phyloP scores from a whole-genome alignment of 768 basidiomycete species.

The Cyclocybe cylindracea region DNA sequence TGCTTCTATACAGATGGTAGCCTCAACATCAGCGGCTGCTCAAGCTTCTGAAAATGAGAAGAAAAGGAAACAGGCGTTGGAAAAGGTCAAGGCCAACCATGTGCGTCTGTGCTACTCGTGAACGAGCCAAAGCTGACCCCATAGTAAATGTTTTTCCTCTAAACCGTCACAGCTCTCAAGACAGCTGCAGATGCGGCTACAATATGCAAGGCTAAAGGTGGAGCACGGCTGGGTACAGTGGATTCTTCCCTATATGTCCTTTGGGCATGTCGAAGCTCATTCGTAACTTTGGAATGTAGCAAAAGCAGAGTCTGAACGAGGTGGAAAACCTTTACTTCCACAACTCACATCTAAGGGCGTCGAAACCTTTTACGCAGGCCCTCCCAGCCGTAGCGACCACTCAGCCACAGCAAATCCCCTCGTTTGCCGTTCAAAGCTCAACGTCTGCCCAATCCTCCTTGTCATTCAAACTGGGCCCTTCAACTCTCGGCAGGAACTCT shows the following conservation, averaged over 20 bases:
- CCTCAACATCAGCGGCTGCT: constrained; percentile 25
- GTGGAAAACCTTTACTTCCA: constrained; percentile 84
- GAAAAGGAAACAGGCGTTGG: constrained; percentile 51
- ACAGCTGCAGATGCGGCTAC: constrained; percentile 72
- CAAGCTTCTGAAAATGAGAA: constrained; percentile 40
- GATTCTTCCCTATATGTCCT: not conserved
- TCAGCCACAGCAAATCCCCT: constrained; percentile 19
- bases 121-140: too few species aligned
- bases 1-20: constrained; percentile 29
- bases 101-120: constrained; percentile 32
- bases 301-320: constrained; percentile 78
- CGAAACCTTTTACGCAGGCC: constrained; percentile 24
- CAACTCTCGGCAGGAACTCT: constrained; percentile 7
- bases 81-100: constrained; percentile 58
- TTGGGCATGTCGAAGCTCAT: constrained; percentile 2
- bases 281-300: constrained; percentile 36
- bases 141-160: not conserved
- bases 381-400: constrained; percentile 23
- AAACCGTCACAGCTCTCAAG: constrained; percentile 53
- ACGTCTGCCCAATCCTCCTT: constrained; percentile 26
- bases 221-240: constrained; percentile 77
- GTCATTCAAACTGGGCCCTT: constrained; percentile 23
- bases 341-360: constrained; percentile 56
- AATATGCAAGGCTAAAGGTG: constrained; percentile 78
- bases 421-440: constrained; percentile 9